phyloP scores from a whole-genome alignment of 805 yeast genomes.

The Clavispora vitiphila region DNA sequence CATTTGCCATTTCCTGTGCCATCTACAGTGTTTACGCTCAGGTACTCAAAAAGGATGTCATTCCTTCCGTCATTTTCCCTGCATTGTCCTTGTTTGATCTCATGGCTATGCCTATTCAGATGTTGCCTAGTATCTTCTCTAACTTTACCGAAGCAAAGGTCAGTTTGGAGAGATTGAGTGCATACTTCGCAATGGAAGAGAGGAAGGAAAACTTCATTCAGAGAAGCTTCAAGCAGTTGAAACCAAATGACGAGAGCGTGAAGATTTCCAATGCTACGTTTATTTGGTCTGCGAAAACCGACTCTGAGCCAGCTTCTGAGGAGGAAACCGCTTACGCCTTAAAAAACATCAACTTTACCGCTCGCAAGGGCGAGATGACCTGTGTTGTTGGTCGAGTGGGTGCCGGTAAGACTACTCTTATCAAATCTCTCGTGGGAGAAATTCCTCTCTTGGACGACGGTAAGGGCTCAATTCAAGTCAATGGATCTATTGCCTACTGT shows the following conservation, averaged over 20 bases:
- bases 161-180: slow-evolving; percentile 28
- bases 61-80: slow-evolving; percentile 38
- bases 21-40: slow-evolving; percentile 26
- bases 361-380: slow-evolving; percentile 48
- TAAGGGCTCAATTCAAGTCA: slow-evolving; percentile 12
- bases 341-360: slow-evolving; percentile 43
- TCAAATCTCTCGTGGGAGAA: slow-evolving; percentile 53
- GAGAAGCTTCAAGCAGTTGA: slow-evolving; percentile 14
- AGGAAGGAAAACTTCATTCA: slow-evolving; percentile 22
- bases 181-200: slow-evolving; percentile 31
- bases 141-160: slow-evolving; percentile 27
- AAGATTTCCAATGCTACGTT: slow-evolving; percentile 48
- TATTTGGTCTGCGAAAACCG: slow-evolving; percentile 45
- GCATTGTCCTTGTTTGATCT: slow-evolving; percentile 34
- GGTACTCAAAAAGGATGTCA: slow-evolving; percentile 20
- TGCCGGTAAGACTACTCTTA: slow-evolving; percentile 58
- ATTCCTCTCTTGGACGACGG: slow-evolving; percentile 18
- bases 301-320: no score
- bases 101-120: slow-evolving; percentile 30
- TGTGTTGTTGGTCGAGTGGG: slow-evolving; percentile 69
- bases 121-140: slow-evolving; percentile 28
- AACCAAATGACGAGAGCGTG: slow-evolving; percentile 27
- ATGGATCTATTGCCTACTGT: slow-evolving; percentile 54
- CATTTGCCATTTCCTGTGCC: slow-evolving; percentile 32
- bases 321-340: slow-evolving; percentile 45